Evolutionary conservation across 2,329 filamentous ascomycete species (phyloP).

Genomic region (Balansia obtecta): DNA sequence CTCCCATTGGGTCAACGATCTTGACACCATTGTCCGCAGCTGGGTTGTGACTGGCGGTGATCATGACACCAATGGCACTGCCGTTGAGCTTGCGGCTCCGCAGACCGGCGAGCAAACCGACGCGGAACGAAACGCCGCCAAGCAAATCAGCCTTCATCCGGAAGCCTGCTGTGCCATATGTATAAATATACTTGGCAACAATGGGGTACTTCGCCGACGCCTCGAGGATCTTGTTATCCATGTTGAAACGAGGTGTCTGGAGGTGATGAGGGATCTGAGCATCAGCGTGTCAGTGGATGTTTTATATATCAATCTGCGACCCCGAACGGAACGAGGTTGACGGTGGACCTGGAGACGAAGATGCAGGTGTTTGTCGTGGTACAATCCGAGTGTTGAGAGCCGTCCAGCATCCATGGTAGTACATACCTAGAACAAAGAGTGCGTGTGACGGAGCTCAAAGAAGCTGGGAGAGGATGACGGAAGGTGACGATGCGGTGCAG

Average conservation of each 20-base stretch:
- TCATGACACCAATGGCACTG: constrained; percentile 92
- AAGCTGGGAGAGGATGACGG: not conserved
- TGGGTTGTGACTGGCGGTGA: constrained; percentile 88
- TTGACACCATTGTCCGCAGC: constrained; percentile 87
- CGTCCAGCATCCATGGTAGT: not conserved
- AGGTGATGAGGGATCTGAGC: constrained; percentile 1
- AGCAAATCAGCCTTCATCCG: constrained; percentile 67
- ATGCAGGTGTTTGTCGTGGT: not conserved
- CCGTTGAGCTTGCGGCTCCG: constrained; percentile 82
- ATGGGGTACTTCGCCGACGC: constrained; percentile 52
- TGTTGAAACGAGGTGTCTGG: constrained; percentile 16
- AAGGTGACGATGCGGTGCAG: not conserved
- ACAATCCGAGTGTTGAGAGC: not conserved
- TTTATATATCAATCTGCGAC: too few relatives aligned
- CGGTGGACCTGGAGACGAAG: not conserved
- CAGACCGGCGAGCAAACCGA: constrained; percentile 77
- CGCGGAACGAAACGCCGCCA: constrained; percentile 83
- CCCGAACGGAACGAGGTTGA: not conserved
- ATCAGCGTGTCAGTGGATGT: not conserved
- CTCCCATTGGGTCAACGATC: constrained; percentile 92
- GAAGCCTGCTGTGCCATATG: constrained; percentile 56
- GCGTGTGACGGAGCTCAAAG: not conserved
- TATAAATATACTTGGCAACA: constrained; percentile 41
- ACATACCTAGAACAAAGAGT: not conserved
- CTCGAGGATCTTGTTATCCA: constrained; percentile 45